Conservation (phyloP, 1,284 basidiomycete species). For the Papiliotrema fonsecae region DNA sequence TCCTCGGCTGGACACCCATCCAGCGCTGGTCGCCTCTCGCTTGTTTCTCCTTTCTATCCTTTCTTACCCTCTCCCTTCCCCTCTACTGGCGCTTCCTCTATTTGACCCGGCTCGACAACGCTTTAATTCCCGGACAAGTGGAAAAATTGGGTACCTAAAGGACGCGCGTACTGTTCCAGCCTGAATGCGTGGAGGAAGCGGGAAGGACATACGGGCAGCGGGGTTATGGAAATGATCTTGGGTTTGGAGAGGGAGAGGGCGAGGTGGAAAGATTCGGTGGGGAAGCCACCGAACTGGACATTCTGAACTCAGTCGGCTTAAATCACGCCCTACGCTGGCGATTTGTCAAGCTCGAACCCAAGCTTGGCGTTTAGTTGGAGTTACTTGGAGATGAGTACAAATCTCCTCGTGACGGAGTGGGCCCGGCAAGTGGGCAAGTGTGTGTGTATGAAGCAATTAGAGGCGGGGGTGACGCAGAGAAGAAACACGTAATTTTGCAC, state of each 20-base stretch:
- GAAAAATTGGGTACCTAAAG: constrained; percentile 17
- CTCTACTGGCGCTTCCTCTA: constrained; percentile 10
- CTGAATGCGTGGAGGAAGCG: constrained; percentile 16
- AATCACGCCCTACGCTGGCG: too few species aligned
- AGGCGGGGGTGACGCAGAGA: too few species aligned
- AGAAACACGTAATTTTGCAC: too few species aligned
- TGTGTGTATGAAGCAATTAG: too few species aligned
- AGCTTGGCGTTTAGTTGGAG: too few species aligned
- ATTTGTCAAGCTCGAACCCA: too few species aligned
- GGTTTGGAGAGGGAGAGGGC: constrained; percentile 10
- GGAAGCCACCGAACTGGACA: constrained; percentile 18
- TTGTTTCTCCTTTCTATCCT: constrained; percentile 12
- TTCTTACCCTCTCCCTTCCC: constrained; percentile 6
- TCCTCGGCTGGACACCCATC: constrained; percentile 3
- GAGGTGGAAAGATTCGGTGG: constrained; percentile 15
- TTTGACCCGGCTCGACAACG: constrained; percentile 13
- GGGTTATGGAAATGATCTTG: constrained; percentile 19
- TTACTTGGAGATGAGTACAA: too few species aligned
- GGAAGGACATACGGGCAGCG: constrained; percentile 18
- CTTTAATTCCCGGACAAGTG: constrained; percentile 19
- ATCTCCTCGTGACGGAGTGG: too few species aligned
- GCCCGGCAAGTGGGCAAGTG: too few species aligned
- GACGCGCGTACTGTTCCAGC: constrained; percentile 14
- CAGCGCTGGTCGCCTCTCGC: constrained; percentile 15
- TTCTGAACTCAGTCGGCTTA: too few species aligned